Conservation (phyloP, 73 alveolate genomes). For the Breviolum minutum region DNA sequence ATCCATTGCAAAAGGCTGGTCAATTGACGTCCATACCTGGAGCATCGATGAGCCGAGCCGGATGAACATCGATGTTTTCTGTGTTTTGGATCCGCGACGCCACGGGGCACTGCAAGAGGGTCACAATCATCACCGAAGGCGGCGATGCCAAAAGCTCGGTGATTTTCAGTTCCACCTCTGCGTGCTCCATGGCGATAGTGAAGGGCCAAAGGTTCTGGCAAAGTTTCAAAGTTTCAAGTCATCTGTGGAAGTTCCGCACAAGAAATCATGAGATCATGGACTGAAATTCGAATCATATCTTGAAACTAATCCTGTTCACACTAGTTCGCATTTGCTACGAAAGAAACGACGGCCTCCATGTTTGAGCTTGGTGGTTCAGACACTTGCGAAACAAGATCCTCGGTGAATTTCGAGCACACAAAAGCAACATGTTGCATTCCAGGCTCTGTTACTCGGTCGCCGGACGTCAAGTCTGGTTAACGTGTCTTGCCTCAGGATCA, state of each 20-base stretch:
- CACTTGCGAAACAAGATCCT: conserved; percentile 20
- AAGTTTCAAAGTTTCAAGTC: neutral
- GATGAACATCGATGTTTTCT: too few species aligned
- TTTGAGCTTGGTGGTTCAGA: conserved; percentile 1
- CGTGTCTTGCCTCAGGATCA: neutral
- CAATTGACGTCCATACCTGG: conserved; percentile 33
- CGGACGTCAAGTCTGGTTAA: neutral
- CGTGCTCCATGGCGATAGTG: conserved; percentile 34
- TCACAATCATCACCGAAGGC: neutral
- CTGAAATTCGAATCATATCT: too few species aligned
- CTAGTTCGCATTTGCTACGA: too few species aligned
- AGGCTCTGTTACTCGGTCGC: neutral
- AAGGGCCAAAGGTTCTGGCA: conserved; percentile 20
- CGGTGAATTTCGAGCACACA: neutral
- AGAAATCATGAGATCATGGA: too few species aligned
- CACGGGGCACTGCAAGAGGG: neutral
- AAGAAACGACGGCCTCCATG: neutral
- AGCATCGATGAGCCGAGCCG: too few species aligned
- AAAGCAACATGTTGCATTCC: neutral
- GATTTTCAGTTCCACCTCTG: conserved; percentile 39
- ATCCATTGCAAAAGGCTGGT: conserved; percentile 35
- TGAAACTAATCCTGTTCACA: too few species aligned
- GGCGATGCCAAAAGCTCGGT: conserved; percentile 33
- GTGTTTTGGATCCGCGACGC: neutral
- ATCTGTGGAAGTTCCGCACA: too few species aligned